Percentiles rank a stretch among this genome's conserved stretches.
phyloP scores from a whole-genome alignment of 495 filamentous ascomycete species.

The Jackrogersella minutella region DNA sequence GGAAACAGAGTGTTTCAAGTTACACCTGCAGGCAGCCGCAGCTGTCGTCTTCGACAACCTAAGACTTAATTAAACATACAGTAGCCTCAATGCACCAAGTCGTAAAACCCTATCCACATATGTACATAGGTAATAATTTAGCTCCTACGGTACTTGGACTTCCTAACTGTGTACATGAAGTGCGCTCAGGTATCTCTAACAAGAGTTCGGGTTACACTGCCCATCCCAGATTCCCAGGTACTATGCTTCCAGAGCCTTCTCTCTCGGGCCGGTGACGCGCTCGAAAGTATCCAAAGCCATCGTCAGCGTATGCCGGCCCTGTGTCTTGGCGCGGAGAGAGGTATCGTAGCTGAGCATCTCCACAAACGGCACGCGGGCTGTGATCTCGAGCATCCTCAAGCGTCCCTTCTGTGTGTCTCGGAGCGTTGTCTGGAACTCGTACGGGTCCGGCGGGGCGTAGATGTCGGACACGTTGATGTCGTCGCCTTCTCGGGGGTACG shows the following conservation, averaged over 20 bases:
- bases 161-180: no score
- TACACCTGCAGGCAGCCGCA: no score
- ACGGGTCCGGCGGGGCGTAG: constrained; percentile 87
- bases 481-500: constrained; percentile 20
- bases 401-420: constrained; percentile 49
- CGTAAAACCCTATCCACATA: no score
- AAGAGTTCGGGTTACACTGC: no score
- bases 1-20: neutral
- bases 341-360: constrained; percentile 98
- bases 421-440: constrained; percentile 63
- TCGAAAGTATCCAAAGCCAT: constrained; percentile 94
- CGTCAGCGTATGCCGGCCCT: constrained; percentile 88
- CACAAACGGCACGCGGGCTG: constrained; percentile 86
- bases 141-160: no score
- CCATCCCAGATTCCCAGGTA: no score
- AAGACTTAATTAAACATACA: no score
- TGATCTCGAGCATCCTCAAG: constrained; percentile 64
- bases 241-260: constrained; percentile 52
- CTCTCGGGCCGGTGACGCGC: constrained; percentile 70
- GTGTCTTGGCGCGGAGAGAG: constrained; percentile 86
- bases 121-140: no score
- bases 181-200: no score
- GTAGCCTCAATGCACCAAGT: no score
- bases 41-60: no score
- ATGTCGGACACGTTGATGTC: constrained; percentile 73